A percentile compares a stretch with the other conserved stretches of the same genome.
Conservation (phyloP, 345 rosid genomes). For the Rhodomyrtus tomentosa region DNA sequence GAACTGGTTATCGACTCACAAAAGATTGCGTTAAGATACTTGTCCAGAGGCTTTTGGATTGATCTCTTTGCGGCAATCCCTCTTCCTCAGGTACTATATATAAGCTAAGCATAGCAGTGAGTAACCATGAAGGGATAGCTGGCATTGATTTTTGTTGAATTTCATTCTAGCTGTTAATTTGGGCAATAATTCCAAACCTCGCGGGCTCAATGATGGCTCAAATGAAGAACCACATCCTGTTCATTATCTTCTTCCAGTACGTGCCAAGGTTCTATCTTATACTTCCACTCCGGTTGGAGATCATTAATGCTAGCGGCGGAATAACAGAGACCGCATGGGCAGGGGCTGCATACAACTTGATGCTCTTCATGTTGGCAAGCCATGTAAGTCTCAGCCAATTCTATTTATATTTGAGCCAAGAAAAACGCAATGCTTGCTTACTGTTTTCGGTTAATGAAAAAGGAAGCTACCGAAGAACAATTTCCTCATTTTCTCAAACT, state of each 20-base stretch:
- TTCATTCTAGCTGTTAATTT: conserved; percentile 17
- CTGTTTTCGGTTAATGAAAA: not conserved
- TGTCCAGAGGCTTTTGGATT: conserved; percentile 19
- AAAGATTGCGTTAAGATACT: conserved; percentile 24
- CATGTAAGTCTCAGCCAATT: conserved; percentile 13
- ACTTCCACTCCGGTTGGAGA: conserved; percentile 22
- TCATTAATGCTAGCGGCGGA: conserved; percentile 20
- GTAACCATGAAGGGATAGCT: not conserved
- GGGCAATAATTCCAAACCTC: conserved; percentile 19
- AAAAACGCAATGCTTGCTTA: not conserved
- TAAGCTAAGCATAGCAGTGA: not conserved
- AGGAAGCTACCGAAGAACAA: too few relatives aligned
- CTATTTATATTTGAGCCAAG: too few relatives aligned
- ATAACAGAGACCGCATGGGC: conserved; percentile 32
- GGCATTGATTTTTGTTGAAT: not conserved
- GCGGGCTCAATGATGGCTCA: conserved; percentile 2
- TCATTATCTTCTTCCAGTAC: conserved; percentile 23
- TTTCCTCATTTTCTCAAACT: not conserved
- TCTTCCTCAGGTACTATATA: conserved; percentile 27
- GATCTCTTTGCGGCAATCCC: conserved; percentile 32
- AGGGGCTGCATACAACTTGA: conserved; percentile 28
- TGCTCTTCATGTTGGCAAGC: conserved; percentile 29
- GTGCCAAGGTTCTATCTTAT: conserved; percentile 24
- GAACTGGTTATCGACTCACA: conserved; percentile 28
- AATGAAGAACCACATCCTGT: conserved; percentile 16